These are phyloP conservation scores for Intubia oerlemansii DNA, from an alignment of 2,329 filamentous ascomycete genomes.

Conservation along the genomic window DNA sequence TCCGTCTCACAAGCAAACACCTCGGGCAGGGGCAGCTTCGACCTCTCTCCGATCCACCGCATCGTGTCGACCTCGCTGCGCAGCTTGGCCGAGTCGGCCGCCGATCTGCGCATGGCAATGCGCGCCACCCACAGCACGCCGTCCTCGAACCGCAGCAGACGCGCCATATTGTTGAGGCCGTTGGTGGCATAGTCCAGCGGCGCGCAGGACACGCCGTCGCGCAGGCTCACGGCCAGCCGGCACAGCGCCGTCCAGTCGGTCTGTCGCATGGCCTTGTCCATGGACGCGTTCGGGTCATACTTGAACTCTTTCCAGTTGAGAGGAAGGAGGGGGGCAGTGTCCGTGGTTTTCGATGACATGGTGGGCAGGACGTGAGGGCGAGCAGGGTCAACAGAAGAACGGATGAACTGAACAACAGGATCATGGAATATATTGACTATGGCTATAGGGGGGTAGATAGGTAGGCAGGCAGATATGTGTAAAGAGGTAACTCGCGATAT, in stretches of 20 bases:
- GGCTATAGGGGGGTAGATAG: too few relatives aligned
- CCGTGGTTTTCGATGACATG: not conserved
- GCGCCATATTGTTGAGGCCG: constrained; percentile 3
- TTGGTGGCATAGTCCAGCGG: constrained; percentile 2
- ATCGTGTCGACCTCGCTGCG: constrained; percentile 4
- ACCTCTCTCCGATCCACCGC: constrained; percentile 1
- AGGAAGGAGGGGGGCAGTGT: not conserved
- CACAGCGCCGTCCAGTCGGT: constrained; percentile 4
- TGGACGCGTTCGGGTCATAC: constrained; percentile 1
- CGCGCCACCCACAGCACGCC: constrained; percentile 4
- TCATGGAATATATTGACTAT: too few relatives aligned
- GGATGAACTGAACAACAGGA: too few relatives aligned
- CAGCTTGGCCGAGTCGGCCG: not conserved
- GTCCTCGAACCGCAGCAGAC: constrained; percentile 3
- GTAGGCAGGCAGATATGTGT: too few relatives aligned
- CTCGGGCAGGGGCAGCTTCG: constrained; percentile 10
- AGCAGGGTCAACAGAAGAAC: too few relatives aligned
- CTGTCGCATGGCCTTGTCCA: constrained; percentile 1
- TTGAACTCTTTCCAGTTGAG: constrained; percentile 7
- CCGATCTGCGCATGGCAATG: constrained; percentile 1
- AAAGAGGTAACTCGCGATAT: too few relatives aligned
- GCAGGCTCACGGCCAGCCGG: constrained; percentile 2
- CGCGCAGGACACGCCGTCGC: not conserved
- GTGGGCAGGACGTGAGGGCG: too few relatives aligned
- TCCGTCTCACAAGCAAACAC: constrained; percentile 10